Conservation (phyloP, 1,139 yeast species). For the Nakaseomyces delphensis region DNA sequence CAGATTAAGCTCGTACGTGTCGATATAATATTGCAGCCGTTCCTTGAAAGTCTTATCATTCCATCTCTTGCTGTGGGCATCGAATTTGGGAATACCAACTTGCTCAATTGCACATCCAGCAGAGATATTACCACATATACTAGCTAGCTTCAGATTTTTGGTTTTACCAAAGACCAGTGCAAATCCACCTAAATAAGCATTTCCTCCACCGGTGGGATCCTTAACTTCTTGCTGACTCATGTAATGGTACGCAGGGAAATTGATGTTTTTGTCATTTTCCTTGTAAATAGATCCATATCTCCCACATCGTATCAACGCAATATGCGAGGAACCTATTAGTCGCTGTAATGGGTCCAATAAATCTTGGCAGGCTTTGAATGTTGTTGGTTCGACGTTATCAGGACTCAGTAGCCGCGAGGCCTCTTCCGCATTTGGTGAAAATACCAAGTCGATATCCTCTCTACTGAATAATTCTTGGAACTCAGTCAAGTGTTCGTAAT, state of each 20-base stretch:
- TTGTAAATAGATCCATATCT: conserved; percentile 47
- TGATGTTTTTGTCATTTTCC: conserved; percentile 30
- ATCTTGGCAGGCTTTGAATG: conserved; percentile 33
- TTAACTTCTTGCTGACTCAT: conserved; percentile 40
- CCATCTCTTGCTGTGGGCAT: conserved; percentile 39
- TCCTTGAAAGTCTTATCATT: conserved; percentile 38
- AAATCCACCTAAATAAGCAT: conserved; percentile 77
- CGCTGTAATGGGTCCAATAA: conserved; percentile 39
- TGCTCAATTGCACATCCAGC: conserved; percentile 75
- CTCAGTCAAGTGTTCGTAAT: conserved; percentile 38
- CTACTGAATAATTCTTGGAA: conserved; percentile 42
- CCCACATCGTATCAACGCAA: conserved; percentile 59
- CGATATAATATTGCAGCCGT: conserved; percentile 19
- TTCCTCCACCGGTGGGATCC: conserved; percentile 95
- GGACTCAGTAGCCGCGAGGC: conserved; percentile 52
- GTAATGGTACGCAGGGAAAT: conserved; percentile 64
- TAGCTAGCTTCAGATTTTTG: conserved; percentile 47
- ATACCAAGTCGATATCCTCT: conserved; percentile 35
- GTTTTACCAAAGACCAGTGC: conserved; percentile 49
- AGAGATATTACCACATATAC: conserved; percentile 63
- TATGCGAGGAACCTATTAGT: conserved; percentile 33
- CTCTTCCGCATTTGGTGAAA: conserved; percentile 82
- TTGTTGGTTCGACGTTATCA: conserved; percentile 35
- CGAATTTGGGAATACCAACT: conserved; percentile 54
- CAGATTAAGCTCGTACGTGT: neutral